These are phyloP conservation scores for Arachis monticola DNA, from an alignment of 331 rosid genomes.

Conservation along the genomic window DNA sequence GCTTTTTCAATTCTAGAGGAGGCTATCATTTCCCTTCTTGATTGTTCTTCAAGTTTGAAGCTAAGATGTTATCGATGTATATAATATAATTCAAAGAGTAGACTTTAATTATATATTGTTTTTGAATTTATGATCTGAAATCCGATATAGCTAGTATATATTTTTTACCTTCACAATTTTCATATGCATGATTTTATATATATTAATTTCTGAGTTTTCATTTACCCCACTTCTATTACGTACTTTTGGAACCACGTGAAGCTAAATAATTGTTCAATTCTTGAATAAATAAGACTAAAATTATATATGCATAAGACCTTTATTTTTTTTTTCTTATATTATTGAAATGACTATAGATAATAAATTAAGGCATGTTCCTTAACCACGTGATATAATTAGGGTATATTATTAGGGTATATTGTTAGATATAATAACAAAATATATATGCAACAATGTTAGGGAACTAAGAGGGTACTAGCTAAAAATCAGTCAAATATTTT, in stretches of 20 bases:
- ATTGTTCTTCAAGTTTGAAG: constrained; percentile 31
- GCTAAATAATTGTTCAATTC: neutral
- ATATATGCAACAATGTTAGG: too few species aligned
- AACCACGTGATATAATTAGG: neutral
- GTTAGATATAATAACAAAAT: too few species aligned
- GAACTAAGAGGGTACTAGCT: too few species aligned
- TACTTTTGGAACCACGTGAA: constrained; percentile 1
- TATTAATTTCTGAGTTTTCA: neutral
- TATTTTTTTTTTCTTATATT: neutral
- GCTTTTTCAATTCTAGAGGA: neutral
- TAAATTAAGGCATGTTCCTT: too few species aligned
- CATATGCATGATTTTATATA: neutral
- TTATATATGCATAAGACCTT: neutral
- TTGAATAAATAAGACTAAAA: neutral
- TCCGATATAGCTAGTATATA: neutral
- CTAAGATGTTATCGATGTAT: neutral
- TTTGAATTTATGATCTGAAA: neutral
- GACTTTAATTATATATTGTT: neutral
- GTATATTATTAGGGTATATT: neutral
- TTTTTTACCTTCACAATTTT: neutral
- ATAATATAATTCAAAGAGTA: constrained; percentile 13
- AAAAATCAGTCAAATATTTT: too few species aligned
- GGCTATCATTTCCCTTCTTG: neutral
- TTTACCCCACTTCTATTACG: neutral
- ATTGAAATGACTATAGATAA: neutral